phyloP scores from a whole-genome alignment of 2,329 filamentous ascomycete genomes.

The Fusarium stilboides region DNA sequence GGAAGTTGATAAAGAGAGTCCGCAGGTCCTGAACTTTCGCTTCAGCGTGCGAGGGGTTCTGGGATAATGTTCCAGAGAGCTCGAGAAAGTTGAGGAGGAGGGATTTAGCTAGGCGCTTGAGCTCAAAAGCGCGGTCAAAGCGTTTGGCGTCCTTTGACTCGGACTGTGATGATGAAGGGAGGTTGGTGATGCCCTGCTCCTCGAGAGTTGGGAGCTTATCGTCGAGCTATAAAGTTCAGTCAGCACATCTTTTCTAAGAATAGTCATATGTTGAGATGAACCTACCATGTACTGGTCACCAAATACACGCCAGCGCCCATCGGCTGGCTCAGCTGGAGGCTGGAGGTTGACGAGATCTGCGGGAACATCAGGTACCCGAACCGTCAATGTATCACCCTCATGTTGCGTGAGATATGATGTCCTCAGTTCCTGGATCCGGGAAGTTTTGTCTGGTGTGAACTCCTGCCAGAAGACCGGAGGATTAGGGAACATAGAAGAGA shows the following conservation, averaged over 20 bases:
- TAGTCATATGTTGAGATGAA: too few relatives aligned
- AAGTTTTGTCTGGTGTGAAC: constrained; percentile 84
- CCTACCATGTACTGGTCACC: constrained; percentile 74
- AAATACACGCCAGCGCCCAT: constrained; percentile 82
- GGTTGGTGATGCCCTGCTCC: constrained; percentile 79
- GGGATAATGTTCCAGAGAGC: constrained; percentile 71
- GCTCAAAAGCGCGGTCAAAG: constrained; percentile 75
- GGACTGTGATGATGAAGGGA: constrained; percentile 61
- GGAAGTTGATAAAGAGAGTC: constrained; percentile 90
- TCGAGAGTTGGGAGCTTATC: constrained; percentile 77
- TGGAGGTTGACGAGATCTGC: constrained; percentile 82
- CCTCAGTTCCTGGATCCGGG: constrained; percentile 65
- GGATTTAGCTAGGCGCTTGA: constrained; percentile 86
- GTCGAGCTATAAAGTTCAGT: constrained; percentile 60
- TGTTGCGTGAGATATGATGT: constrained; percentile 56
- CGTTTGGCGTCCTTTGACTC: constrained; percentile 67
- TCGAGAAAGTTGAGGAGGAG: constrained; percentile 91
- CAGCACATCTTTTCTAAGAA: neutral
- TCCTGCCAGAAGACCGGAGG: constrained; percentile 92
- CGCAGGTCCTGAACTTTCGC: constrained; percentile 84
- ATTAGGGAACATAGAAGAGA: constrained; percentile 82
- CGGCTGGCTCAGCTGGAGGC: constrained; percentile 81
- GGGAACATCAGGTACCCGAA: constrained; percentile 69
- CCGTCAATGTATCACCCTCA: constrained; percentile 47
- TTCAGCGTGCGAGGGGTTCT: constrained; percentile 64